phyloP scores from a whole-genome alignment of 768 basidiomycete genomes.

The Krasilnikovozyma curviuscula region DNA sequence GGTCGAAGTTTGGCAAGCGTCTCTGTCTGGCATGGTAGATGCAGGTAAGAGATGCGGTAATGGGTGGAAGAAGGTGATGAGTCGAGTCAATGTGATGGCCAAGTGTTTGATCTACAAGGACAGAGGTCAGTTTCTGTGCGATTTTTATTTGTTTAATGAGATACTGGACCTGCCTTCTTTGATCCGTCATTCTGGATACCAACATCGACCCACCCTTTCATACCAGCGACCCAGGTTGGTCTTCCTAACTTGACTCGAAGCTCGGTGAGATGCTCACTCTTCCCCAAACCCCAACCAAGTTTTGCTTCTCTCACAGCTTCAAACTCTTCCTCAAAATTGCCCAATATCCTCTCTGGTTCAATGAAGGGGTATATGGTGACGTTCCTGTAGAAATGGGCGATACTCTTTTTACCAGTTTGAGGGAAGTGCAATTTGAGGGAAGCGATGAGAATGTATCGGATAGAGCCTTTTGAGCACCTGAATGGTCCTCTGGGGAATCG shows the following conservation, averaged over 20 bases:
- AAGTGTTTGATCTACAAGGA: constrained; percentile 38
- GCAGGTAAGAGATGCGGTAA: constrained; percentile 28
- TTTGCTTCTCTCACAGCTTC: constrained; percentile 38
- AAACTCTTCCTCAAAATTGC: constrained; percentile 41
- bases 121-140: too few species aligned
- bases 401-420: constrained; percentile 40
- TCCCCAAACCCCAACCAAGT: constrained; percentile 35
- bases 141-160: too few species aligned
- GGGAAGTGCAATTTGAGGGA: constrained; percentile 44
- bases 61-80: constrained; percentile 46
- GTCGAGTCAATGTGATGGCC: constrained; percentile 43
- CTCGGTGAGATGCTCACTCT: constrained; percentile 45
- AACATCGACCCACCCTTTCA: constrained; percentile 49
- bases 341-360: constrained; percentile 41
- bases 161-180: constrained; percentile 29
- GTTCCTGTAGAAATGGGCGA: constrained; percentile 75
- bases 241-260: constrained; percentile 52
- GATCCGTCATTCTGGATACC: constrained; percentile 47
- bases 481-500: constrained; percentile 40
- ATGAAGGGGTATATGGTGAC: constrained; percentile 63
- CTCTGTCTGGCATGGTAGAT: constrained; percentile 10
- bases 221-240: constrained; percentile 61
- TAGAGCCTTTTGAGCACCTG: constrained; percentile 15
- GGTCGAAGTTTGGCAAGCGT: constrained; percentile 46
- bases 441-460: constrained; percentile 60